Conservation (phyloP, 495 filamentous ascomycete genomes). For the Poronia punctata region DNA sequence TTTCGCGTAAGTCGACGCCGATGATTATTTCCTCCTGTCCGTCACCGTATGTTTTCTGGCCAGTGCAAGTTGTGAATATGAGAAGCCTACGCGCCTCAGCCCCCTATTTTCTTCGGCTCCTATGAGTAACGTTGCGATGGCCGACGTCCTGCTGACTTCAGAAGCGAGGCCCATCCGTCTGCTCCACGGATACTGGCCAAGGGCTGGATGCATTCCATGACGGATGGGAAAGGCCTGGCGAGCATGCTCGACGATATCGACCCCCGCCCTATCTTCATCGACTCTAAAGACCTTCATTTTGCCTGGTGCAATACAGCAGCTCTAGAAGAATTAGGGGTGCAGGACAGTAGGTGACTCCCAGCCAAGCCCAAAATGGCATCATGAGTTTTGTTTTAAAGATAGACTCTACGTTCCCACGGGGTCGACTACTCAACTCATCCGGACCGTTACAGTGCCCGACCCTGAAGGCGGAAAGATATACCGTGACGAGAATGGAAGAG, state of each 20-base stretch:
- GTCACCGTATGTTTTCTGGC: too few species aligned
- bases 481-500: slow-evolving; percentile 43
- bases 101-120: neutral
- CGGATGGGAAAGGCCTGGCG: slow-evolving; percentile 42
- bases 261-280: slow-evolving; percentile 51
- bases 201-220: slow-evolving; percentile 57
- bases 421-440: too few species aligned
- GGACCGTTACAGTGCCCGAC: too few species aligned
- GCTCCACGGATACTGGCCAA: slow-evolving; percentile 47
- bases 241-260: slow-evolving; percentile 52
- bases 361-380: too few species aligned
- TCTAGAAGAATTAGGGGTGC: slow-evolving; percentile 43
- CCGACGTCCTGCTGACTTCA: neutral
- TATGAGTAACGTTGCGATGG: neutral
- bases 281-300: slow-evolving; percentile 57
- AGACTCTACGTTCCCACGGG: too few species aligned
- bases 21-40: neutral
- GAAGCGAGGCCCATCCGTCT: slow-evolving; percentile 34
- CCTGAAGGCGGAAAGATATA: slow-evolving; percentile 52
- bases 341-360: too few species aligned
- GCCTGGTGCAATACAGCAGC: slow-evolving; percentile 56
- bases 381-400: too few species aligned
- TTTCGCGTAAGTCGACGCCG: slow-evolving; percentile 32
- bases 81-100: neutral
- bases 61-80: neutral